Conservation (phyloP, 2,329 filamentous ascomycete genomes). For the Exophiala dermatitidis region DNA sequence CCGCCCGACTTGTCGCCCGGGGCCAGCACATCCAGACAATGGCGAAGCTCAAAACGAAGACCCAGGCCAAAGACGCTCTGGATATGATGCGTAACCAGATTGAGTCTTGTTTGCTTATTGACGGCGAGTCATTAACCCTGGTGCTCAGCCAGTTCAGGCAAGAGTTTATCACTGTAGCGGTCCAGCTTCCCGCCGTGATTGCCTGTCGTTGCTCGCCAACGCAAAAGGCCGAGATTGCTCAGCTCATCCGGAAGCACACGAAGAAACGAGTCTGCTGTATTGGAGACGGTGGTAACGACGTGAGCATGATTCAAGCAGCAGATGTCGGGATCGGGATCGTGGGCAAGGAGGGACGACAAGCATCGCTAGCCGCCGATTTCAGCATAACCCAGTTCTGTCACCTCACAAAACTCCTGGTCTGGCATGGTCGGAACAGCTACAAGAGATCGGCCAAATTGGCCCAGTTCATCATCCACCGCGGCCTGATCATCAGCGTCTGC, state of each 20-base stretch:
- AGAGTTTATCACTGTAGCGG: constrained; percentile 82
- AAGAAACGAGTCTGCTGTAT: constrained; percentile 97
- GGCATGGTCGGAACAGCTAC: constrained; percentile 97
- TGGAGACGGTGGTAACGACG: constrained; percentile 95
- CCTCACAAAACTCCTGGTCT: constrained; percentile 92
- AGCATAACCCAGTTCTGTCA: constrained; percentile 93
- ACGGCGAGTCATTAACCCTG: constrained; percentile 80
- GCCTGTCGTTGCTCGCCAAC: constrained; percentile 95
- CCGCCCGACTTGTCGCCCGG: constrained; percentile 83
- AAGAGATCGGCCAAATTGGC: constrained; percentile 91
- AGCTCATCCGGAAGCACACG: constrained; percentile 81
- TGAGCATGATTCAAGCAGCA: constrained; percentile 97
- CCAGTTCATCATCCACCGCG: constrained; percentile 96
- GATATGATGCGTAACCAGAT: constrained; percentile 80
- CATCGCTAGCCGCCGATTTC: constrained; percentile 90
- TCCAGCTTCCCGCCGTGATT: constrained; percentile 82
- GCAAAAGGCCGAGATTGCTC: constrained; percentile 91
- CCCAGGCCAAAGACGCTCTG: constrained; percentile 77
- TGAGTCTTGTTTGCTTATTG: constrained; percentile 84
- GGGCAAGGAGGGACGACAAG: constrained; percentile 93
- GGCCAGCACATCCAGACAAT: constrained; percentile 96
- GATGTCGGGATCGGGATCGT: constrained; percentile 98
- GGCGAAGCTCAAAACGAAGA: constrained; percentile 72
- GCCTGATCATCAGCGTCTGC: constrained; percentile 88
- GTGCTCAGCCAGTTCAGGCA: constrained; percentile 75